A percentile compares a stretch with the other conserved stretches of the same genome.
Evolutionary conservation across 805 yeast genomes (phyloP).

Genomic region (Sugiyamaella chiloensis): DNA sequence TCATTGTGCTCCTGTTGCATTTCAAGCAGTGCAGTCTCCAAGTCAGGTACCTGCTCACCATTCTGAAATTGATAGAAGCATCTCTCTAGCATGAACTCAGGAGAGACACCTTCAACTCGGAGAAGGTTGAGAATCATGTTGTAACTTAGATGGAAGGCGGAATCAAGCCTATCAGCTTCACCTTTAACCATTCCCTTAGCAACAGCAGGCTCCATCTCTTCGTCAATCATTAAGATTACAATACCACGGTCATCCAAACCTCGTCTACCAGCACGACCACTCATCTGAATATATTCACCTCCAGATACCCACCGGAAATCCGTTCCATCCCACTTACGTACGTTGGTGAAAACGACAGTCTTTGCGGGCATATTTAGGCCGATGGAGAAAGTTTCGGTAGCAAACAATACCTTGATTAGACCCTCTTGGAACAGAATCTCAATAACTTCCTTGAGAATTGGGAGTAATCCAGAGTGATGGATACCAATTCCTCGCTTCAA

Average conservation of each 20-base stretch:
- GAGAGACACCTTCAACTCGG: slow-evolving; percentile 98
- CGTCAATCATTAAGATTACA: slow-evolving; percentile 99
- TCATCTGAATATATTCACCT: slow-evolving; percentile 99
- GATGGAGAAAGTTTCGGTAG: slow-evolving; percentile 97
- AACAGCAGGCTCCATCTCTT: slow-evolving; percentile 98
- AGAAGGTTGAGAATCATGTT: slow-evolving; percentile 91
- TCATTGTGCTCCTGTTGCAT: slow-evolving; percentile 40
- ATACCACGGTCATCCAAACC: slow-evolving; percentile 99
- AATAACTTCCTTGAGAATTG: slow-evolving; percentile 89
- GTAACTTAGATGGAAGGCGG: slow-evolving; percentile 96
- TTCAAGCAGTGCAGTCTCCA: slow-evolving; percentile 60
- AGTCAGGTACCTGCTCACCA: slow-evolving; percentile 80
- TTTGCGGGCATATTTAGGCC: slow-evolving; percentile 99
- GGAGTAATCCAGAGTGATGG: slow-evolving; percentile 94
- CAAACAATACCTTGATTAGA: slow-evolving; percentile 86
- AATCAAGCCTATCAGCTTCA: slow-evolving; percentile 94
- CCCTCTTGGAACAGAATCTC: slow-evolving; percentile 98
- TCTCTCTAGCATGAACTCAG: slow-evolving; percentile 92
- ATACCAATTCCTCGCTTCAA: slow-evolving; percentile 95
- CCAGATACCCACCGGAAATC: slow-evolving; percentile 99
- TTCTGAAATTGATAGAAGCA: slow-evolving; percentile 96
- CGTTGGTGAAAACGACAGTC: slow-evolving; percentile 96
- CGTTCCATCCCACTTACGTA: slow-evolving; percentile 96
- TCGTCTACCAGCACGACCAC: slow-evolving; percentile 99
- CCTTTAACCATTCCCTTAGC: slow-evolving; percentile 99